Conservation (phyloP, 495 filamentous ascomycete genomes). For the Pyrenula massariospora region DNA sequence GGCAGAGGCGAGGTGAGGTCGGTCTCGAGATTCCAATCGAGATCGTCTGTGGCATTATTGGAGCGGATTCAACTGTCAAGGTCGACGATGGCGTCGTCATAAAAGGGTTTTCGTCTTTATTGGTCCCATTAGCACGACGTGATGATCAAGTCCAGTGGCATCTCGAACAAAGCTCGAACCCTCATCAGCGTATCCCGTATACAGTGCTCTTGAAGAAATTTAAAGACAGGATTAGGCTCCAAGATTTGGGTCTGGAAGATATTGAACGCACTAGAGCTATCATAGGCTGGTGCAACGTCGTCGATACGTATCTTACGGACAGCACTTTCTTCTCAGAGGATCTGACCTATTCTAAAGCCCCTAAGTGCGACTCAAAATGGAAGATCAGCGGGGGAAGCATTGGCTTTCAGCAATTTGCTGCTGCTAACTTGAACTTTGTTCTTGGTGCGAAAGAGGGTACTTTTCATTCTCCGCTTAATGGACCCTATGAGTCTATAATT, state of each 20-base stretch:
- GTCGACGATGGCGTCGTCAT: conserved; percentile 13
- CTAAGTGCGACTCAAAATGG: neutral
- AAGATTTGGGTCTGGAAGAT: conserved; percentile 5
- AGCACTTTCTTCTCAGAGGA: conserved; percentile 4
- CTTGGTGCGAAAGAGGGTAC: conserved; percentile 12
- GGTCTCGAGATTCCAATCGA: conserved; percentile 12
- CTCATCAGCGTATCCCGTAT: conserved; percentile 8
- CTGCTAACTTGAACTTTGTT: conserved; percentile 6
- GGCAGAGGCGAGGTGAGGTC: conserved; percentile 5
- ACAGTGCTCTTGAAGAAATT: neutral
- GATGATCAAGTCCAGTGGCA: conserved; percentile 14
- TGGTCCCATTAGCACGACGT: conserved; percentile 7
- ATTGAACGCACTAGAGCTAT: conserved; percentile 8
- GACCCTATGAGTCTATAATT: conserved; percentile 8
- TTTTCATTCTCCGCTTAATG: conserved; percentile 6
- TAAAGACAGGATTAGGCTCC: neutral
- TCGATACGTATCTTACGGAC: conserved; percentile 5
- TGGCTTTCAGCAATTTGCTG: conserved; percentile 8
- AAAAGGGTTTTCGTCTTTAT: conserved; percentile 12
- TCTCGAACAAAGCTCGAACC: conserved; percentile 1
- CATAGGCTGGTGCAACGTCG: conserved; percentile 11
- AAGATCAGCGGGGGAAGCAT: conserved; percentile 6
- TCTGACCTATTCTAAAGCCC: conserved; percentile 12
- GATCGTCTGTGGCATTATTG: conserved; percentile 10
- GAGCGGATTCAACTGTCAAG: conserved; percentile 9